Conservation (phyloP, 306 rosid genomes). For the Ormosia emarginata region DNA sequence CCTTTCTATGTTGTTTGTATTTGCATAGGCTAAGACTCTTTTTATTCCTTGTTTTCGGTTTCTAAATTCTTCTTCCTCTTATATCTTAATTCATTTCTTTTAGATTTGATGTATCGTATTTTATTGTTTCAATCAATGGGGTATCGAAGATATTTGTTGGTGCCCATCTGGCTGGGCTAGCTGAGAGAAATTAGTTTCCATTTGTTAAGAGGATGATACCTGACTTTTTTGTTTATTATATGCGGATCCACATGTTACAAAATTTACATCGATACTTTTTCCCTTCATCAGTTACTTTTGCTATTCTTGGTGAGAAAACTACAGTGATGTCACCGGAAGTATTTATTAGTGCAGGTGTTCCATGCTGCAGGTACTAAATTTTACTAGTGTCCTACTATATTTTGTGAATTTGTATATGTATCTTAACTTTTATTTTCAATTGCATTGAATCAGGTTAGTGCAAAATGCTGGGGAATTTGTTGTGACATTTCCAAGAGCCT, state of each 20-base stretch:
- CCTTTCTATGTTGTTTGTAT: neutral
- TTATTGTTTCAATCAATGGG: neutral
- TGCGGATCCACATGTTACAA: neutral
- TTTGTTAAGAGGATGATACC: constrained; percentile 2
- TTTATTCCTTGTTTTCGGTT: neutral
- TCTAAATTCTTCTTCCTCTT: neutral
- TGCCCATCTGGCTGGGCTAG: neutral
- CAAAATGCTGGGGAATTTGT: constrained; percentile 99
- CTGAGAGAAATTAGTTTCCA: constrained; percentile 8
- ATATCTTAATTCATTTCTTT: constrained; percentile 5
- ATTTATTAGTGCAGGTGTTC: constrained; percentile 60
- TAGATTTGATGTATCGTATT: constrained; percentile 7
- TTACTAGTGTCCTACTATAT: neutral
- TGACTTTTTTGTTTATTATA: constrained; percentile 9
- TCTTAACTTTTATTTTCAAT: constrained; percentile 33
- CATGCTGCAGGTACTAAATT: constrained; percentile 72
- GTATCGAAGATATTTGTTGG: constrained; percentile 2
- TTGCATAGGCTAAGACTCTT: neutral
- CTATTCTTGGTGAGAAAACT: constrained; percentile 79
- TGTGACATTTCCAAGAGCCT: constrained; percentile 99
- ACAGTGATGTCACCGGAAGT: constrained; percentile 87
- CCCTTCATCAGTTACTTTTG: constrained; percentile 62
- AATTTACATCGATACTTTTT: constrained; percentile 24
- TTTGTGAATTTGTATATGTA: constrained; percentile 13
- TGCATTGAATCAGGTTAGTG: constrained; percentile 70